phyloP scores from a whole-genome alignment of 495 filamentous ascomycete genomes.

The Tetracladium marchalianum region DNA sequence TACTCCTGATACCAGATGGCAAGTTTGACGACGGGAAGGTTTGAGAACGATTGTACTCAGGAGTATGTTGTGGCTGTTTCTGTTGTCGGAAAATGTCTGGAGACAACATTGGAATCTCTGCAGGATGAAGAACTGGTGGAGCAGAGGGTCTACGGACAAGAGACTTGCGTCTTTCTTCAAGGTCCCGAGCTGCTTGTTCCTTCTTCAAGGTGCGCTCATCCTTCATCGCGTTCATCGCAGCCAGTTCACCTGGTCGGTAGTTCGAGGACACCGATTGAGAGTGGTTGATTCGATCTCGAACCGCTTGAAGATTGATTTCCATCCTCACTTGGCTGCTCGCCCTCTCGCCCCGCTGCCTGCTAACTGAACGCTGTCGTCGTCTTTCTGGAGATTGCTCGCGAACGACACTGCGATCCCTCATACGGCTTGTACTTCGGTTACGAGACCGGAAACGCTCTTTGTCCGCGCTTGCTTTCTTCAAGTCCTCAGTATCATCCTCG shows the following conservation, averaged over 20 bases:
- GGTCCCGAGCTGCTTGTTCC: constrained; percentile 72
- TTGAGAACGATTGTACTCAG: constrained; percentile 18
- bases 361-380: constrained; percentile 38
- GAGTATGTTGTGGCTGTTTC: constrained; percentile 17
- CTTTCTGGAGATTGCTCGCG: constrained; percentile 39
- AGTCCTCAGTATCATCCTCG: constrained; percentile 37
- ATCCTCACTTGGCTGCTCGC: constrained; percentile 23
- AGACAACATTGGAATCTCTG: constrained; percentile 42
- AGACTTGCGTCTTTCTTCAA: constrained; percentile 78
- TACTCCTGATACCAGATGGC: constrained; percentile 29
- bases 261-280: constrained; percentile 19
- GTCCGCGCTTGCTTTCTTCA: constrained; percentile 49
- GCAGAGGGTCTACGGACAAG: constrained; percentile 70
- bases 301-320: constrained; percentile 11
- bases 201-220: constrained; percentile 51
- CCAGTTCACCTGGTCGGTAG: constrained; percentile 2
- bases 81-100: constrained; percentile 24
- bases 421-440: constrained; percentile 51
- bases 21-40: constrained; percentile 24
- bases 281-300: constrained; percentile 18
- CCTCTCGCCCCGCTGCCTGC: constrained; percentile 29
- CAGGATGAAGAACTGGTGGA: constrained; percentile 72
- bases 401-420: constrained; percentile 32
- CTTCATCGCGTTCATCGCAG: constrained; percentile 25
- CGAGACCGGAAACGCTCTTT: constrained; percentile 51